phyloP scores from a whole-genome alignment of 75 land plant genomes.

The Sequoia sempervirens region DNA sequence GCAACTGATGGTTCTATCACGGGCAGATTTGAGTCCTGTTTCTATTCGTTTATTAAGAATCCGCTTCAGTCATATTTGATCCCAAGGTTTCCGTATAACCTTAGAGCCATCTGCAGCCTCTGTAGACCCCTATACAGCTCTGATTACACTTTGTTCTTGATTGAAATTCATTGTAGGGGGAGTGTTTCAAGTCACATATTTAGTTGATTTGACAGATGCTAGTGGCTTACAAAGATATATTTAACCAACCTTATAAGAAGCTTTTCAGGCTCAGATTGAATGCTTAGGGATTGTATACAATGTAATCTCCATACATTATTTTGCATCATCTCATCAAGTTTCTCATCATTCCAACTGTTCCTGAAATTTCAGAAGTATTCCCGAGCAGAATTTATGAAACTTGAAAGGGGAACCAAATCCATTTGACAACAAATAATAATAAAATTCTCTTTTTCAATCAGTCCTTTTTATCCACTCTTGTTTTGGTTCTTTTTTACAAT shows the following conservation, averaged over 20 bases:
- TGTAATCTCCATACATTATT: neutral
- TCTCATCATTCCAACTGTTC: neutral
- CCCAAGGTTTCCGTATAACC: too few relatives aligned
- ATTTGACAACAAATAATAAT: neutral
- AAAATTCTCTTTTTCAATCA: neutral
- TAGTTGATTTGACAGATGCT: too few relatives aligned
- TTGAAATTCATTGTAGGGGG: too few relatives aligned
- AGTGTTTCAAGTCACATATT: too few relatives aligned
- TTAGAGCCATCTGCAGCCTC: too few relatives aligned
- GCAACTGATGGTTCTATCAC: too few relatives aligned
- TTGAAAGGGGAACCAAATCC: neutral
- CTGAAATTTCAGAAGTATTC: neutral
- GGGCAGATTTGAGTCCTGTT: too few relatives aligned
- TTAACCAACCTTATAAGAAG: neutral
- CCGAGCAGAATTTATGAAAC: neutral
- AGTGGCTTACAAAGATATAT: too few relatives aligned
- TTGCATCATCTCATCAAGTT: neutral
- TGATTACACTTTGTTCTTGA: too few relatives aligned
- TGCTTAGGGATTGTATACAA: neutral
- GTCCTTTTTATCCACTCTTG: neutral
- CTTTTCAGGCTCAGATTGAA: neutral
- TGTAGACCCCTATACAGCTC: too few relatives aligned
- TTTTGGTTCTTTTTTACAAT: neutral
- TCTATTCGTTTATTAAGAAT: too few relatives aligned
- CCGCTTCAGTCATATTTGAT: too few relatives aligned